Evolutionary conservation across 2,329 filamentous ascomycete genomes (phyloP), one percentile per base, ranked within the genome.

Genomic region (Exserohilum turcica): DNA sequence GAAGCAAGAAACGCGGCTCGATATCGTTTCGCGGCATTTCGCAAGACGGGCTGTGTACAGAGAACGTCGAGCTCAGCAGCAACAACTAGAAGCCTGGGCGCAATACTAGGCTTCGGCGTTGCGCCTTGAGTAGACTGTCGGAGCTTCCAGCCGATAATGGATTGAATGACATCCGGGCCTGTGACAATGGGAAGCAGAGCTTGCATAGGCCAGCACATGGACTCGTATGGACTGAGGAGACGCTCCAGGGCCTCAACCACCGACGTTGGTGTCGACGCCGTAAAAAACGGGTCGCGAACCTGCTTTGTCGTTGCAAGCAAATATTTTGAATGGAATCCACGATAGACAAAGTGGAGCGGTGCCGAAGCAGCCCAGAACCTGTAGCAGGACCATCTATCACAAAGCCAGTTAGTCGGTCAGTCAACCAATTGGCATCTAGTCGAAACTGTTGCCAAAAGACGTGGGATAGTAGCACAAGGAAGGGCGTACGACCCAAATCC

Each of bases 211-310:
- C 81, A 85, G 28, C 77, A 60, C 62, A 81, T 80, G 56, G 76
- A 80, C 61, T 85, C 82, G 56, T 82, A 85, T 3, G 76, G 73
- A 21, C 74, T 75, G 52, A 80, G 71, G 3, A 74, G 72, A 1
- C 63, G 60, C 58, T 79, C 77, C 46, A 84, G 79, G 2, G 72
- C 67, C 2, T 67, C 43, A 1, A 83, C 74, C 5, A 77, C 67
- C 2, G 66, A 57, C 5, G 74, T 67, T 0, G 78, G 75, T 40
- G 78, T 79, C 12, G 66, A 56, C 0, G 75, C 59, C 43, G 79
- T 79, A 64, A 84, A 85, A 67, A 85, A 85, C 2, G 76, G 79
- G 4, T 71, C 73, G 16, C 76, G 76, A 1, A 81, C 77, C 10
- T 85, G 72, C n/a, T 65, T 63, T 0, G 80, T 79, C 15, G 79